A percentile compares a stretch with the other conserved stretches of the same genome.
phyloP scores from a whole-genome alignment of 1,284 basidiomycete genomes.

The Cryptococcus jaspeensis region DNA sequence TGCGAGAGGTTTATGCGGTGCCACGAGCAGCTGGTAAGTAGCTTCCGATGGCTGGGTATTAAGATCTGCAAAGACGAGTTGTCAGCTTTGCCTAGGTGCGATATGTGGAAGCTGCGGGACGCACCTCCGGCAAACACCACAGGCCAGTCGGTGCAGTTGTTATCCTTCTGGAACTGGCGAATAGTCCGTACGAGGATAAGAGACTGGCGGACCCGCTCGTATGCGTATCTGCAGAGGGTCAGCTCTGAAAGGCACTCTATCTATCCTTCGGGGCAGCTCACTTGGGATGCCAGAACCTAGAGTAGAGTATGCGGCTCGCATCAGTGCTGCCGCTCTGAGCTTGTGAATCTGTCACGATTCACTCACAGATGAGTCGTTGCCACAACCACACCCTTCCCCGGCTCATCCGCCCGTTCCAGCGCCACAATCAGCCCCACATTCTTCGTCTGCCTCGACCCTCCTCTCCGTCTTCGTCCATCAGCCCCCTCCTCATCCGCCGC shows the following conservation, averaged over 20 bases:
- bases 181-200: constrained; percentile 65
- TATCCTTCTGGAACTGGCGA: constrained; percentile 58
- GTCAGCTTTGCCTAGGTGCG: not conserved
- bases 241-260: not conserved
- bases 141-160: constrained; percentile 63
- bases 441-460: constrained; percentile 69
- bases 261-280: constrained; percentile 47
- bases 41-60: constrained; percentile 86
- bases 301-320: no score
- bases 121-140: constrained; percentile 79
- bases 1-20: constrained; percentile 60
- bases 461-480: constrained; percentile 48
- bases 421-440: constrained; percentile 78
- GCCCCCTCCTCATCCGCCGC: constrained; percentile 16
- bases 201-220: constrained; percentile 74
- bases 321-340: not conserved
- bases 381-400: constrained; percentile 56
- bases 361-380: constrained; percentile 63
- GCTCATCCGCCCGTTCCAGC: constrained; percentile 55
- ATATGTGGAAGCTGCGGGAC: constrained; percentile 6
- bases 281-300: constrained; percentile 86
- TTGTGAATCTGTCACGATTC: no score
- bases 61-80: constrained; percentile 65
- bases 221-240: constrained; percentile 63
- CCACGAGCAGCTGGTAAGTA: constrained; percentile 72